phyloP scores from a whole-genome alignment of 1,284 basidiomycete species.

The Sutorius eximius region DNA sequence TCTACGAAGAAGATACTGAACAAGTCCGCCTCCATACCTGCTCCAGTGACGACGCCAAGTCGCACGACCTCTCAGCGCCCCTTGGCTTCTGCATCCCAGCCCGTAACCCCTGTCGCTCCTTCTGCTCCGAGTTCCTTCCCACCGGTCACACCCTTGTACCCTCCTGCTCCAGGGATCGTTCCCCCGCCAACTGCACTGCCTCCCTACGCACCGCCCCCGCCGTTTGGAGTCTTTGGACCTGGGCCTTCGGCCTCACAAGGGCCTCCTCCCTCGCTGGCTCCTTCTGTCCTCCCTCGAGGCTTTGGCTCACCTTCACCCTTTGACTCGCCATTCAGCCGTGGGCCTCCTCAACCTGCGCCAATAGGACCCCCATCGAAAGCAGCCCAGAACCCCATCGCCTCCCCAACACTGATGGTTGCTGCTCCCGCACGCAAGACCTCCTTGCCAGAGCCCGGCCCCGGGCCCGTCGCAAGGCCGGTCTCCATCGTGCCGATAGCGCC shows the following conservation, averaged over 20 bases:
- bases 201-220: conserved; percentile 48
- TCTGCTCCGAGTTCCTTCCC: conserved; percentile 28
- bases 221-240: conserved; percentile 49
- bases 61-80: conserved; percentile 35
- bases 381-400: conserved; percentile 37
- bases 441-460: conserved; percentile 44
- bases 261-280: conserved; percentile 46
- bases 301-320: conserved; percentile 50
- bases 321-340: conserved; percentile 45
- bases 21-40: conserved; percentile 37
- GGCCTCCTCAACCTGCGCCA: conserved; percentile 46
- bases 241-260: conserved; percentile 44
- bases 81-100: conserved; percentile 31
- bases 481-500: conserved; percentile 39
- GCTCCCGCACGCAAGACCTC: conserved; percentile 37
- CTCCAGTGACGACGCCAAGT: conserved; percentile 29
- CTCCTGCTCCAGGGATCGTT: conserved; percentile 46
- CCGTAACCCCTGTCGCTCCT: conserved; percentile 35
- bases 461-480: conserved; percentile 60
- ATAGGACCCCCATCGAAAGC: conserved; percentile 57
- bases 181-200: conserved; percentile 46
- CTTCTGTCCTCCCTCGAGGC: conserved; percentile 53
- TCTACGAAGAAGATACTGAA: conserved; percentile 53
- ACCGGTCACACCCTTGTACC: conserved; percentile 46
- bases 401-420: conserved; percentile 40